A percentile compares a stretch with the other conserved stretches of the same genome.
phyloP scores from a whole-genome alignment of 2,329 filamentous ascomycete species.

The Fusarium miscanthi region DNA sequence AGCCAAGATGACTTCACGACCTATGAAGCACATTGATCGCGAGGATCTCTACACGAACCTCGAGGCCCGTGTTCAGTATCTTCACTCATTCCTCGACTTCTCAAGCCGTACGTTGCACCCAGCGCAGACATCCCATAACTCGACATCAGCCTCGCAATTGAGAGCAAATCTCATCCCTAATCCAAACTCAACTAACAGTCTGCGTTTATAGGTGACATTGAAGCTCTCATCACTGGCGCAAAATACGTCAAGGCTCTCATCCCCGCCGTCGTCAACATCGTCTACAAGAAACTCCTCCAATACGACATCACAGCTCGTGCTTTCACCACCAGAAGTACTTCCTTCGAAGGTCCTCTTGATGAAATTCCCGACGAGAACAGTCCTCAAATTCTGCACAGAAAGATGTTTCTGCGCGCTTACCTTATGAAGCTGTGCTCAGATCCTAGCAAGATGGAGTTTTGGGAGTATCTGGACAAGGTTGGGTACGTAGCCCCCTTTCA shows the following conservation, averaged over 20 bases:
- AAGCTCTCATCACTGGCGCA: conserved; percentile 73
- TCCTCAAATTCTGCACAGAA: conserved; percentile 80
- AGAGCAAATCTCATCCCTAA: background rate
- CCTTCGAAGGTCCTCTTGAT: conserved; percentile 75
- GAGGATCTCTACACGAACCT: conserved; percentile 78
- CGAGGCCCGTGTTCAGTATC: conserved; percentile 75
- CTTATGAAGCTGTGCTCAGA: conserved; percentile 80
- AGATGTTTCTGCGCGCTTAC: conserved; percentile 82
- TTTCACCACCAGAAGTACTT: conserved; percentile 72
- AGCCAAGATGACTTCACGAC: conserved; percentile 47
- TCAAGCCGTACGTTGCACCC: conserved; percentile 66
- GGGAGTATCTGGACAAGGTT: conserved; percentile 87
- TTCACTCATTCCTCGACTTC: conserved; percentile 82
- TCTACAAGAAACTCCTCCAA: conserved; percentile 83
- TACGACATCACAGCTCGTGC: conserved; percentile 86
- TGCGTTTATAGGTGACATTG: conserved; percentile 69
- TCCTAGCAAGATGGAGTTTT: conserved; percentile 79
- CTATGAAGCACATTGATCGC: conserved; percentile 72
- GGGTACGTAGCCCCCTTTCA: conserved; percentile 62
- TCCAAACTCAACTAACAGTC: conserved; percentile 13
- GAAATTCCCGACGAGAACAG: conserved; percentile 73
- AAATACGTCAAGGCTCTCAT: conserved; percentile 87
- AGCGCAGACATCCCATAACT: background rate
- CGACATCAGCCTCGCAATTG: background rate
- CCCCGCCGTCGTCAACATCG: conserved; percentile 84